A percentile compares a stretch with the other conserved stretches of the same genome.
Evolutionary conservation across 2,329 filamentous ascomycete species (phyloP).

Genomic region (Verticillium albo-atrum): DNA sequence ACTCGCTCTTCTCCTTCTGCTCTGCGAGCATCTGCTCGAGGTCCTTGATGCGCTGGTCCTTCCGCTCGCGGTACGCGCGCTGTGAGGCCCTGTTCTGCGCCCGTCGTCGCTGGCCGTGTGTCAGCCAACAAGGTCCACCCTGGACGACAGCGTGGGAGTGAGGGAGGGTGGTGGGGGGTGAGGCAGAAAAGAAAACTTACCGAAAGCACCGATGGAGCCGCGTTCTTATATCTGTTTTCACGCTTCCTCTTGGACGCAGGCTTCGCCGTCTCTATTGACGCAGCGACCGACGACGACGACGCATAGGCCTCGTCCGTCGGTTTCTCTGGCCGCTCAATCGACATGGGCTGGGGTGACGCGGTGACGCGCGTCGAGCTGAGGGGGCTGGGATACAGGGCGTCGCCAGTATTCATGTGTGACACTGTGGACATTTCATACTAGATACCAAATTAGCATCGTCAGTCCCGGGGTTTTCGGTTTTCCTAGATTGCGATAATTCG

Average conservation of each 20-base stretch:
- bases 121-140: conserved; percentile 2
- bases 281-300: background rate
- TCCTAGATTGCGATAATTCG: no score
- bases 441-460: background rate
- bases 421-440: conserved; percentile 15
- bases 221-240: conserved; percentile 49
- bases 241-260: conserved; percentile 41
- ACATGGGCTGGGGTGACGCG: conserved; percentile 9
- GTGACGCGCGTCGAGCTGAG: conserved; percentile 16
- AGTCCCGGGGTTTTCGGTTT: background rate
- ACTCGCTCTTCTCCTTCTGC: conserved; percentile 49
- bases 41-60: conserved; percentile 58
- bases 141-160: no score
- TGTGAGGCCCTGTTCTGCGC: conserved; percentile 27
- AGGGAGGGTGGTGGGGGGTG: background rate
- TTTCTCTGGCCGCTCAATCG: conserved; percentile 5
- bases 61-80: conserved; percentile 25
- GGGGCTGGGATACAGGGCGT: conserved; percentile 26
- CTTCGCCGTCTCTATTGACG: conserved; percentile 19
- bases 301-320: background rate
- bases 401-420: conserved; percentile 18
- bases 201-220: conserved; percentile 42
- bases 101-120: conserved; percentile 19
- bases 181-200: conserved; percentile 29
- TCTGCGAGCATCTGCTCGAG: conserved; percentile 53